These are phyloP conservation scores for Xylaria castorea DNA, from an alignment of 495 filamentous ascomycete genomes.

Conservation along the genomic window DNA sequence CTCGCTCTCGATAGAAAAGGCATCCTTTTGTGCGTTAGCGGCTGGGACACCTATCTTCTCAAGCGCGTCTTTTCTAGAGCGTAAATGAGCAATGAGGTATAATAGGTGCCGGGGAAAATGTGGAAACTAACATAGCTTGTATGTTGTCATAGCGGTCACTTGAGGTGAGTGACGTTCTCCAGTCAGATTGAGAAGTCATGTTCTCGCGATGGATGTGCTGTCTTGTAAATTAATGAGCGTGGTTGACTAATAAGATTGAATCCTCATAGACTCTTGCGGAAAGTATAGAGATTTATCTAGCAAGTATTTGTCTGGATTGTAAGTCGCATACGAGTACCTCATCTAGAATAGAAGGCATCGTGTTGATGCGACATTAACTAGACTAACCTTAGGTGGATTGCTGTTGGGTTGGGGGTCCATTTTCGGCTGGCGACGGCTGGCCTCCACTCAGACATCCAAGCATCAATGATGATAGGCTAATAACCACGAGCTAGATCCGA, in stretches of 20 bases:
- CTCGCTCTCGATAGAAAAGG: constrained; percentile 49
- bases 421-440: not conserved
- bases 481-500: not conserved
- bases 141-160: constrained; percentile 60
- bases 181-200: constrained; percentile 43
- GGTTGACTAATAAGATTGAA: not conserved
- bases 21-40: constrained; percentile 34
- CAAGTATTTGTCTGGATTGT: not conserved
- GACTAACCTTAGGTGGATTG: not conserved
- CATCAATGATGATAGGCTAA: not conserved
- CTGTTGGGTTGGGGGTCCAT: not conserved
- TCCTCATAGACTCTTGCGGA: not conserved
- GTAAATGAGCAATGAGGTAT: not conserved
- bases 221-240: not conserved
- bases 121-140: constrained; percentile 53
- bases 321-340: not conserved
- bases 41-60: constrained; percentile 27
- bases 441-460: too few species aligned
- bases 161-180: constrained; percentile 51
- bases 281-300: not conserved
- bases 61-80: constrained; percentile 34
- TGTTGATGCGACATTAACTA: not conserved
- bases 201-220: not conserved
- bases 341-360: not conserved
- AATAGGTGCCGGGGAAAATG: not conserved